These are phyloP conservation scores for Rutstroemia sp. DNA, from an alignment of 2,329 filamentous ascomycete species.

Conservation along the genomic window DNA sequence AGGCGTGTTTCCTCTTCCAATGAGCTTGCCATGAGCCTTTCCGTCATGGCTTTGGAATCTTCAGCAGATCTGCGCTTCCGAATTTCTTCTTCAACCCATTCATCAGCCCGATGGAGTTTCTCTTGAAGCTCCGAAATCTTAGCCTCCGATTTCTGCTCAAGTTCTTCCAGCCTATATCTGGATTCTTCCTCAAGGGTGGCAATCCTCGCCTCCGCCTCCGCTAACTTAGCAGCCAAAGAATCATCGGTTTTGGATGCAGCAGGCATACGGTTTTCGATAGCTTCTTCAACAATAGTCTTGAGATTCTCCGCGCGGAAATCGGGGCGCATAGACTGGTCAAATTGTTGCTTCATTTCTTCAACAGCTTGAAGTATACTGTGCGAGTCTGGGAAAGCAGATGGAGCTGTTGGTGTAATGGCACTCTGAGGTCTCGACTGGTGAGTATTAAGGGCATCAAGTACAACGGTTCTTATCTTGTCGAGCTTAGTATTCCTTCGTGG, in stretches of 20 bases:
- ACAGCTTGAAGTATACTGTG: conserved; percentile 59
- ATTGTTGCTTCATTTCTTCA: conserved; percentile 51
- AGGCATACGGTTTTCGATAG: conserved; percentile 50
- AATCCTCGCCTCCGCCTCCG: conserved; percentile 29
- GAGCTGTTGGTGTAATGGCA: conserved; percentile 17
- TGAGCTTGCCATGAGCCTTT: conserved; percentile 51
- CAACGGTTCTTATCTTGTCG: conserved; percentile 70
- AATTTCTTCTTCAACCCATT: conserved; percentile 55
- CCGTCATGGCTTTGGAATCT: conserved; percentile 48
- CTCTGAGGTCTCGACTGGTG: conserved; percentile 40
- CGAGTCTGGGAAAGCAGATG: conserved; percentile 27
- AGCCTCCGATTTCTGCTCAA: conserved; percentile 11
- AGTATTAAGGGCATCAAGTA: conserved; percentile 64
- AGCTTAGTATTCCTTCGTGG: conserved; percentile 70
- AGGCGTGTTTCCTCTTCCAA: conserved; percentile 64
- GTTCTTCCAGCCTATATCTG: conserved; percentile 41
- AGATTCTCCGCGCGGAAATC: conserved; percentile 46
- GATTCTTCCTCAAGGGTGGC: conserved; percentile 52
- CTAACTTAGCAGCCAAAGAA: conserved; percentile 10
- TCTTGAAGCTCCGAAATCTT: conserved; percentile 29
- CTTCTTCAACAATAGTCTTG: conserved; percentile 55
- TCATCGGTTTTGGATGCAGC: conserved; percentile 40
- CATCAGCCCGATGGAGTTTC: conserved; percentile 56
- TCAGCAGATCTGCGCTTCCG: conserved; percentile 57
- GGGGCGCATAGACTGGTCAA: conserved; percentile 37